Conservation (phyloP, 768 basidiomycete genomes). For the Trametes villosa region DNA sequence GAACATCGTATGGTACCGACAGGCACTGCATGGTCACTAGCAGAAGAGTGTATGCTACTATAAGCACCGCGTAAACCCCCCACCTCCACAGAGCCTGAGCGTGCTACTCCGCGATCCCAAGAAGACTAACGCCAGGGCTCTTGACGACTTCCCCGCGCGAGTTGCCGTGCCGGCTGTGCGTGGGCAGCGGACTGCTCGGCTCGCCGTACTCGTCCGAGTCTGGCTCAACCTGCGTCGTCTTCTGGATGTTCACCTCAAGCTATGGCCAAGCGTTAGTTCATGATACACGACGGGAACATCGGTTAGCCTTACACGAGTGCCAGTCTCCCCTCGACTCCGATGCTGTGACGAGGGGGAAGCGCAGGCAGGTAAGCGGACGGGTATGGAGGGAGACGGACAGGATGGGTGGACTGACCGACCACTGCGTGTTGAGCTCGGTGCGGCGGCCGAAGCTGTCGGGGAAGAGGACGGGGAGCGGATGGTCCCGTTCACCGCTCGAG, state of each 20-base stretch:
- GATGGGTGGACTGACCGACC: slow-evolving; percentile 15
- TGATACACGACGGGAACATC: too few relatives aligned
- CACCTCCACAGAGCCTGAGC: too few relatives aligned
- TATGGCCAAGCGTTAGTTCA: neutral
- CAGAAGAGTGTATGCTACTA: too few relatives aligned
- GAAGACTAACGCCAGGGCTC: too few relatives aligned
- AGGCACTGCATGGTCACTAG: too few relatives aligned
- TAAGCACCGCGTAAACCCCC: too few relatives aligned
- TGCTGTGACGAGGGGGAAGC: neutral
- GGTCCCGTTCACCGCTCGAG: slow-evolving; percentile 21
- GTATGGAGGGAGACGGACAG: neutral
- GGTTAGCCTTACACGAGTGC: slow-evolving; percentile 15
- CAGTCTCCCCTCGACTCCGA: slow-evolving; percentile 6
- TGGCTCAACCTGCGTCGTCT: slow-evolving; percentile 27
- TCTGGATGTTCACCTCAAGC: slow-evolving; percentile 34
- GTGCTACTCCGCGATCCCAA: too few relatives aligned
- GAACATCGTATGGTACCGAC: too few relatives aligned
- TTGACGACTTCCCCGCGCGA: neutral
- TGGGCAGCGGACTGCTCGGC: slow-evolving; percentile 10
- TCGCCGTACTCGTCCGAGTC: slow-evolving; percentile 27
- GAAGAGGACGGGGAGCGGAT: slow-evolving; percentile 27
- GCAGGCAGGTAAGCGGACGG: neutral
- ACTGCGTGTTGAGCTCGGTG: slow-evolving; percentile 3
- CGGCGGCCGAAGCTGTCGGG: slow-evolving; percentile 15
- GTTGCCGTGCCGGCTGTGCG: neutral